Evolutionary conservation across 2,329 filamentous ascomycete genomes (phyloP).

Genomic region (Pseudogymnoascus sp.): DNA sequence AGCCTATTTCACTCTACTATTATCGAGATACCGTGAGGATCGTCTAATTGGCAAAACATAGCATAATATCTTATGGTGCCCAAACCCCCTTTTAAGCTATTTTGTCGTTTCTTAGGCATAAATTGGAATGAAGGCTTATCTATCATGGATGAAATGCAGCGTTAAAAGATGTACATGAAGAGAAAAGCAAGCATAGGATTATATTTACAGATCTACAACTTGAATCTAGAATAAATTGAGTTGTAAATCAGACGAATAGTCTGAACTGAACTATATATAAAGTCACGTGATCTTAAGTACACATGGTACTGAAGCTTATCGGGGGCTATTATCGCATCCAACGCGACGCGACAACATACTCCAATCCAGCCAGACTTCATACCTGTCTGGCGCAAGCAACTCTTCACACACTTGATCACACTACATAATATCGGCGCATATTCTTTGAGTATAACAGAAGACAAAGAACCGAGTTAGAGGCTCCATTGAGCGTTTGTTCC

Average conservation of each 20-base stretch:
- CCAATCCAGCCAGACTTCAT: not conserved
- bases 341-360: slow-evolving; percentile 4
- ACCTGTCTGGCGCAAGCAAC: not conserved
- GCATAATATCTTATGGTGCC: not conserved
- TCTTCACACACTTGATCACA: not conserved
- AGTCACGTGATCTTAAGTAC: not conserved
- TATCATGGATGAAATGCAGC: not conserved
- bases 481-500: not conserved
- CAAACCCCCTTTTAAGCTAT: not conserved
- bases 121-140: not conserved
- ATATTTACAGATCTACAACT: not conserved
- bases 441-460: not conserved
- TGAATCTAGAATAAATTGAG: not conserved
- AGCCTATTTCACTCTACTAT: not conserved
- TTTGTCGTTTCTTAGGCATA: not conserved
- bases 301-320: not conserved
- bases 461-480: not conserved
- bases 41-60: not conserved
- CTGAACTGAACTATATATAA: not conserved
- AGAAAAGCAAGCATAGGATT: not conserved
- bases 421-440: not conserved
- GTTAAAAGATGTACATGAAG: not conserved
- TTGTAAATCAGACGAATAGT: not conserved
- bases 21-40: not conserved
- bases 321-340: not conserved